Conservation (phyloP, 495 filamentous ascomycete species). For the Tuber melanosporum region DNA sequence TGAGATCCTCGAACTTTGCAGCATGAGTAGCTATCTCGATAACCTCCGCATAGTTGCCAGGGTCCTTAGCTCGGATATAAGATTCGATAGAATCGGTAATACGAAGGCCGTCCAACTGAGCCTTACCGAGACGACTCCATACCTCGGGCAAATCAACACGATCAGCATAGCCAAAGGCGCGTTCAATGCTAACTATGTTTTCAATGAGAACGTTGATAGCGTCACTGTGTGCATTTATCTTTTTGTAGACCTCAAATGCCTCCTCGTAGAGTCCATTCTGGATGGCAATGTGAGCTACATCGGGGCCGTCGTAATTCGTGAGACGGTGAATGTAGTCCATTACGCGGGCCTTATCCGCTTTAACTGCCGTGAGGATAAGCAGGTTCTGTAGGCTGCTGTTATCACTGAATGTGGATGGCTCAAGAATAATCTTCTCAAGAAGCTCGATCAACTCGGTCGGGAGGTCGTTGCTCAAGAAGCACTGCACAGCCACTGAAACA, state of each 20-base stretch:
- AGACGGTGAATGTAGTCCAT: constrained; percentile 97
- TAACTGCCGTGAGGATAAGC: constrained; percentile 92
- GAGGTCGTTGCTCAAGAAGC: constrained; percentile 83
- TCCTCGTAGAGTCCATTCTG: constrained; percentile 92
- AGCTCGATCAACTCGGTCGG: constrained; percentile 94
- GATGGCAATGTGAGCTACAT: constrained; percentile 89
- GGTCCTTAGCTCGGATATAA: constrained; percentile 90
- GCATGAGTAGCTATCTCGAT: constrained; percentile 94
- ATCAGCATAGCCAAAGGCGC: constrained; percentile 93
- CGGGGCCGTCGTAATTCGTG: constrained; percentile 78
- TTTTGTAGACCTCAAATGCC: constrained; percentile 98
- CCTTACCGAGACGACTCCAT: constrained; percentile 99
- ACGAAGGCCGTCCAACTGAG: constrained; percentile 91
- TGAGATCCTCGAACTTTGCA: constrained; percentile 94
- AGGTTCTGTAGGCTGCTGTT: constrained; percentile 94
- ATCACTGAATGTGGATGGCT: constrained; percentile 95
- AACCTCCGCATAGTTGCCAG: constrained; percentile 88
- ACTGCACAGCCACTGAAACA: constrained; percentile 88
- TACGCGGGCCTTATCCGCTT: constrained; percentile 87
- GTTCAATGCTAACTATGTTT: constrained; percentile 95
- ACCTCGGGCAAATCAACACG: constrained; percentile 91
- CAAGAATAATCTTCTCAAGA: constrained; percentile 97
- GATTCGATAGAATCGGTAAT: constrained; percentile 91
- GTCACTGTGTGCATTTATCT: constrained; percentile 78
- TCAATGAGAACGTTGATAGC: constrained; percentile 92